Percentiles rank a stretch among this genome's conserved stretches.
These are phyloP conservation scores for Tieghemostelium lacteum DNA, from an alignment of 78 protist genomes.

Conservation along the genomic window DNA sequence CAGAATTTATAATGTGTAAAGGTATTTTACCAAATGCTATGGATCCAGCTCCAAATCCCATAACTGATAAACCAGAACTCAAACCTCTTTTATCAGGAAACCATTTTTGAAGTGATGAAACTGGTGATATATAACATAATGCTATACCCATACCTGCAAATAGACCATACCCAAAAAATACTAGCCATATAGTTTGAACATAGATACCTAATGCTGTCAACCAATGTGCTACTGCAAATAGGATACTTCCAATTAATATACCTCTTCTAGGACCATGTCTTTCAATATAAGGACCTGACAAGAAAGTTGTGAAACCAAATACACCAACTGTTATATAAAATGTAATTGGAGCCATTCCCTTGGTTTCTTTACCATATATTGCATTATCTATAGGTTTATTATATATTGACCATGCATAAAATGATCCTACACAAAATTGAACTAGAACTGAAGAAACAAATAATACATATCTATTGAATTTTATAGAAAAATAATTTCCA, in stretches of 20 bases:
- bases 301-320: constrained; percentile 29
- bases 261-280: constrained; percentile 53
- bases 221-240: constrained; percentile 58
- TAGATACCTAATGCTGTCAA: constrained; percentile 65
- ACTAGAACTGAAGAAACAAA: constrained; percentile 10
- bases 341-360: constrained; percentile 47
- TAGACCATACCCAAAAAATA: constrained; percentile 82
- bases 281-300: constrained; percentile 69
- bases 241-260: constrained; percentile 19
- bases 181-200: constrained; percentile 8
- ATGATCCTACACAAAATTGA: constrained; percentile 22
- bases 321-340: constrained; percentile 45
- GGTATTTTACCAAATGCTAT: constrained; percentile 14
- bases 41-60: constrained; percentile 85
- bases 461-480: constrained; percentile 35
- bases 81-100: constrained; percentile 81
- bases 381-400: constrained; percentile 29
- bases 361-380: not conserved
- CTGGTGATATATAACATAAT: constrained; percentile 79
- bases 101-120: constrained; percentile 85
- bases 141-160: constrained; percentile 80
- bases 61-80: constrained; percentile 83
- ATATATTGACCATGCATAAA: constrained; percentile 40
- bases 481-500: too few relatives aligned
- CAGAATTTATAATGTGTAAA: constrained; percentile 34